These are phyloP conservation scores for Symmetrospora coprosmae DNA, from an alignment of 768 basidiomycete genomes.

Conservation along the genomic window DNA sequence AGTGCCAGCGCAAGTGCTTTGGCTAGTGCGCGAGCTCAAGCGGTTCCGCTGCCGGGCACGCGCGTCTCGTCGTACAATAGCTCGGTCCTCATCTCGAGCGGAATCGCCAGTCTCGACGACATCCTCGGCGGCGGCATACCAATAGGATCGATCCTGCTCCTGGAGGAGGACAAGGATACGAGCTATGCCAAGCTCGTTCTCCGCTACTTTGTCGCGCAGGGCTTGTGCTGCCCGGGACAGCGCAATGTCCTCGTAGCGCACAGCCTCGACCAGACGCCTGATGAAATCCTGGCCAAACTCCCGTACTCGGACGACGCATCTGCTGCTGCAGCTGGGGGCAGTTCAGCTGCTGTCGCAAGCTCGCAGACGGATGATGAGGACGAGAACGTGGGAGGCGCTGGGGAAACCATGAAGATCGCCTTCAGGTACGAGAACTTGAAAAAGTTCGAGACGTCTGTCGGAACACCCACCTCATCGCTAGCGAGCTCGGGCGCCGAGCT, in stretches of 20 bases:
- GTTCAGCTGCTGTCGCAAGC: conserved; percentile 30
- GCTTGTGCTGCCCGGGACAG: conserved; percentile 54
- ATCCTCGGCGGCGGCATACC: conserved; percentile 84
- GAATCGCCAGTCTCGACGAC: conserved; percentile 85
- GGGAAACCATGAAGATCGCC: conserved; percentile 73
- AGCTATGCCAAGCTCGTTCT: conserved; percentile 70
- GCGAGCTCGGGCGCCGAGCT: conserved; percentile 36
- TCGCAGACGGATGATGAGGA: conserved; percentile 25
- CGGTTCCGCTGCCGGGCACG: conserved; percentile 34
- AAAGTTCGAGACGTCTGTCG: conserved; percentile 67
- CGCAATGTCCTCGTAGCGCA: conserved; percentile 51
- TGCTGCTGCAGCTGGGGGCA: conserved; percentile 36
- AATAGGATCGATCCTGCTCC: conserved; percentile 56
- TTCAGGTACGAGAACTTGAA: conserved; percentile 95
- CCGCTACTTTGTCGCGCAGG: conserved; percentile 81
- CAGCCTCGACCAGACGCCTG: conserved; percentile 39
- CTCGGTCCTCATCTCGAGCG: conserved; percentile 49
- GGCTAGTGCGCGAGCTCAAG: conserved; percentile 21
- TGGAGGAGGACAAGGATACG: conserved; percentile 75
- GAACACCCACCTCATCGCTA: neutral
- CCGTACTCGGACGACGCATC: conserved; percentile 57
- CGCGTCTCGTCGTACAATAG: conserved; percentile 35
- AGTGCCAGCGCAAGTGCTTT: no score
- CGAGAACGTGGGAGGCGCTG: conserved; percentile 36
- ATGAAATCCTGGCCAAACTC: conserved; percentile 51